A percentile compares a stretch with the other conserved stretches of the same genome.
Conservation (phyloP, 2,329 filamentous ascomycete species). For the Neopestalotiopsis sp. region DNA sequence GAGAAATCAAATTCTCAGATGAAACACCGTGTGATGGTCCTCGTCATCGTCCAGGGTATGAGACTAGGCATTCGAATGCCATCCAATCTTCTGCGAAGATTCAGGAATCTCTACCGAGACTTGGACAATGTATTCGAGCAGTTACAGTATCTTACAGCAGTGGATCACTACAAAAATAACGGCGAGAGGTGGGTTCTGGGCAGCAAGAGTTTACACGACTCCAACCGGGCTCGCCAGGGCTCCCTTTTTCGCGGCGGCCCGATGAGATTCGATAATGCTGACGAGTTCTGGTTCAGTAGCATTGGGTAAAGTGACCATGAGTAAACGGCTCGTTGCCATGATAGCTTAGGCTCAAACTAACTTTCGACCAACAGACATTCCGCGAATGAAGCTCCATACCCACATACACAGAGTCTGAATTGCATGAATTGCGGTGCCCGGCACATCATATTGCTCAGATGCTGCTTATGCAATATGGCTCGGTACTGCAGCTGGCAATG, state of each 20-base stretch:
- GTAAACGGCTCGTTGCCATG: neutral
- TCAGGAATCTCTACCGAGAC: conserved; percentile 18
- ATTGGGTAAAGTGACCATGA: conserved; percentile 25
- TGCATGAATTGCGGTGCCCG: too few relatives aligned
- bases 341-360: neutral
- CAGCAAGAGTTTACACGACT: conserved; percentile 20
- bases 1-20: too few relatives aligned
- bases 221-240: neutral
- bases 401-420: conserved; percentile 20
- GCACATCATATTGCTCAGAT: too few relatives aligned
- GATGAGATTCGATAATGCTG: conserved; percentile 19
- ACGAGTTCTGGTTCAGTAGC: conserved; percentile 28
- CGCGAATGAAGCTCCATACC: conserved; percentile 21
- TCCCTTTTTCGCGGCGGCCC: neutral
- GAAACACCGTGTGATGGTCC: too few relatives aligned
- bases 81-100: too few relatives aligned
- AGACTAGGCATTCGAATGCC: too few relatives aligned
- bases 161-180: conserved; percentile 29
- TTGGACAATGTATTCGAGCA: conserved; percentile 29
- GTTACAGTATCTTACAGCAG: conserved; percentile 26
- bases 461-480: too few relatives aligned
- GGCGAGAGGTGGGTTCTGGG: conserved; percentile 27
- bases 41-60: too few relatives aligned
- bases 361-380: conserved; percentile 23
- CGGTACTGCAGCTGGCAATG: too few relatives aligned